Conservation (phyloP, 2,329 filamentous ascomycete genomes). For the Epichloe festucae region DNA sequence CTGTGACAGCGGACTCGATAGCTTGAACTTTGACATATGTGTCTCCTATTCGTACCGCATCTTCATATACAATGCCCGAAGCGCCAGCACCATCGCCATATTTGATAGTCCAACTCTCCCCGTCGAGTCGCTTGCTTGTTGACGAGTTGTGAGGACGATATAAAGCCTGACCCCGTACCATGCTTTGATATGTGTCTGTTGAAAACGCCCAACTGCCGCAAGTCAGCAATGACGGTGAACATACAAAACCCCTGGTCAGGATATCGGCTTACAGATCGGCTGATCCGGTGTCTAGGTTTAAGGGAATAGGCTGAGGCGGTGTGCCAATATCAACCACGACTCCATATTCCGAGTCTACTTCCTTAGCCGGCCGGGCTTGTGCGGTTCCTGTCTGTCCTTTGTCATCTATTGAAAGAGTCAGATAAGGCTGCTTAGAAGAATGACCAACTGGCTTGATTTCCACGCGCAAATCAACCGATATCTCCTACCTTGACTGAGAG, state of each 20-base stretch:
- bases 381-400: slow-evolving; percentile 12
- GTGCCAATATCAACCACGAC: slow-evolving; percentile 50
- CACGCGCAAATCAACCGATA: not conserved
- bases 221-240: not conserved
- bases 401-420: slow-evolving; percentile 3
- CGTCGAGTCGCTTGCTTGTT: slow-evolving; percentile 28
- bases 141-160: slow-evolving; percentile 38
- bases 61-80: slow-evolving; percentile 50
- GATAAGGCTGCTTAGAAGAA: not conserved
- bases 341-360: slow-evolving; percentile 43
- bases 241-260: not conserved
- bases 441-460: not conserved
- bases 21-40: slow-evolving; percentile 48
- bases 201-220: slow-evolving; percentile 54
- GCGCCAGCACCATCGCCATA: slow-evolving; percentile 56
- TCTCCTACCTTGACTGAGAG: slow-evolving; percentile 2
- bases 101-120: slow-evolving; percentile 40
- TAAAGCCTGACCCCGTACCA: slow-evolving; percentile 38
- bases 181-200: slow-evolving; percentile 33
- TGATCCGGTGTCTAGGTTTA: slow-evolving; percentile 56
- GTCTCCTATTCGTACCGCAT: slow-evolving; percentile 48
- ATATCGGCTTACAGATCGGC: slow-evolving; percentile 31
- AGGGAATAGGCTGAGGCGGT: slow-evolving; percentile 40
- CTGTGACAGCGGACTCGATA: slow-evolving; percentile 48
- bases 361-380: slow-evolving; percentile 16